A percentile compares a stretch with the other conserved stretches of the same genome.
These are phyloP conservation scores for Colletotrichum melonis DNA, from an alignment of 2,329 filamentous ascomycete species.

Conservation along the genomic window DNA sequence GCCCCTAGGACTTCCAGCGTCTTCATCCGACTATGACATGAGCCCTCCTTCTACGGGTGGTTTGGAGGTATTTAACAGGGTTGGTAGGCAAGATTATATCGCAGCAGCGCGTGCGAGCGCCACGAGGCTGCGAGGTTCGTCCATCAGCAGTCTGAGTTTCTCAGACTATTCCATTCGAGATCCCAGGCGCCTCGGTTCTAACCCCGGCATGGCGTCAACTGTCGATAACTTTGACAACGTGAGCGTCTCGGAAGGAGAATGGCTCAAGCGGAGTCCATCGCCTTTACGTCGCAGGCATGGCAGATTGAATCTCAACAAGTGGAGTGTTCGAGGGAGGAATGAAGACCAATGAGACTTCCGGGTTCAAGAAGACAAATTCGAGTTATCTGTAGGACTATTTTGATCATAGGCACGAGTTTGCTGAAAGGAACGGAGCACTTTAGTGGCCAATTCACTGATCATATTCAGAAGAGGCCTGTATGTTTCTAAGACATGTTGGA, in stretches of 20 bases:
- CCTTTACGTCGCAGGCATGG: slow-evolving; percentile 28
- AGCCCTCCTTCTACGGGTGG: slow-evolving; percentile 34
- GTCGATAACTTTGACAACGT: slow-evolving; percentile 8
- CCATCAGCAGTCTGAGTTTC: background rate
- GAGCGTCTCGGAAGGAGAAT: slow-evolving; percentile 34
- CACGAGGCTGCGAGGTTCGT: background rate
- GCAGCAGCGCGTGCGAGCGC: background rate
- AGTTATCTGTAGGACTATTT: background rate
- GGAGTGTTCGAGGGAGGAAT: background rate
- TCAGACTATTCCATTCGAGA: background rate
- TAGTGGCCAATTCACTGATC: background rate
- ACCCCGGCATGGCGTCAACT: background rate
- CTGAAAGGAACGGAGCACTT: background rate
- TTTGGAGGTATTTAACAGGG: background rate
- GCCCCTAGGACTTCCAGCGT: slow-evolving; percentile 12
- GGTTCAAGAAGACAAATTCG: no score
- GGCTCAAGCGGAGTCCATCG: slow-evolving; percentile 38
- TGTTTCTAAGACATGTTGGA: background rate
- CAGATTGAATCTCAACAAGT: background rate
- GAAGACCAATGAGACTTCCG: background rate
- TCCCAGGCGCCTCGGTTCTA: background rate
- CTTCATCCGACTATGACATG: slow-evolving; percentile 40
- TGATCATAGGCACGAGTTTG: background rate
- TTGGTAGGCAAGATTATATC: background rate
- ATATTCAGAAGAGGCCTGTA: background rate